A percentile compares a stretch with the other conserved stretches of the same genome.
Conservation (phyloP, 2,329 filamentous ascomycete genomes). For the Dothistroma septosporum region DNA sequence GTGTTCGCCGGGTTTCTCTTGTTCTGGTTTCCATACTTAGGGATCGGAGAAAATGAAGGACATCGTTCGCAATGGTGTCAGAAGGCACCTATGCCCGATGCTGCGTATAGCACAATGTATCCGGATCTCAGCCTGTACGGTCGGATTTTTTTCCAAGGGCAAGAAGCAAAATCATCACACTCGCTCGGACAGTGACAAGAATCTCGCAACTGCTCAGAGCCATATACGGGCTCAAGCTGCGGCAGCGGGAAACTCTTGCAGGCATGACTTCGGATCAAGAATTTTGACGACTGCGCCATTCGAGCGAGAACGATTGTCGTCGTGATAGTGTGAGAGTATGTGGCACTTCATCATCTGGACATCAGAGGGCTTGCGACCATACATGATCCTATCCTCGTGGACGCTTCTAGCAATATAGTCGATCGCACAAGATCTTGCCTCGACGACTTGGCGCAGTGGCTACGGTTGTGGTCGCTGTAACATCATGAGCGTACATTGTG, state of each 20-base stretch:
- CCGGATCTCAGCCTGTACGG: background rate
- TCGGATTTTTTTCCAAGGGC: background rate
- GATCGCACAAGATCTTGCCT: background rate
- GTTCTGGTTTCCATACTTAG: no score
- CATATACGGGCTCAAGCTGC: background rate
- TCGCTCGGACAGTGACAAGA: background rate
- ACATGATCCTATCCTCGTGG: background rate
- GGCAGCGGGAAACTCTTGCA: background rate
- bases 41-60: no score
- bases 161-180: background rate
- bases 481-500: background rate
- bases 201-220: background rate
- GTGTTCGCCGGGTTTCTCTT: no score
- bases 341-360: background rate
- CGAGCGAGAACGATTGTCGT: background rate
- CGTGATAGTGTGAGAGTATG: no score
- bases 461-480: background rate
- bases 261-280: background rate
- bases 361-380: background rate
- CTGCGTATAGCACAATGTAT: background rate
- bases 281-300: background rate
- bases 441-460: background rate
- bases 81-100: no score
- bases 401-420: background rate
- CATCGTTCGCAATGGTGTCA: no score